These are phyloP conservation scores for Fusarium acutatum DNA, from an alignment of 2,329 filamentous ascomycete genomes.

Conservation along the genomic window DNA sequence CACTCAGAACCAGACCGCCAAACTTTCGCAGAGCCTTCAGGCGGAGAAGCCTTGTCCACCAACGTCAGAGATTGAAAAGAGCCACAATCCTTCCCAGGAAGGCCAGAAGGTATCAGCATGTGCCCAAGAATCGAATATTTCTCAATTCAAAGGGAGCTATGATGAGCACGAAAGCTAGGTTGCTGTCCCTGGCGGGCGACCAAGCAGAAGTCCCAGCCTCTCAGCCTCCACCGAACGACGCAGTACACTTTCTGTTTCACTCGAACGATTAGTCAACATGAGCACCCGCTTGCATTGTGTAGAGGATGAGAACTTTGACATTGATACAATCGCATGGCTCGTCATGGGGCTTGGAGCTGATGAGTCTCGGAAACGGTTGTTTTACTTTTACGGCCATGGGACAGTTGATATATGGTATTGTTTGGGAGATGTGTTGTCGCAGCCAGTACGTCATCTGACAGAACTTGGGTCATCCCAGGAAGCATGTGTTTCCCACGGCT, in stretches of 20 bases:
- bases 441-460: neutral
- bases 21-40: neutral
- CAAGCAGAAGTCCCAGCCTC: no score
- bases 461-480: neutral
- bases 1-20: no score
- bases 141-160: neutral
- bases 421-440: neutral
- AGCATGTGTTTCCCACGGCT: rapidly evolving
- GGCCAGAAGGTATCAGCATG: neutral
- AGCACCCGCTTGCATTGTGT: neutral
- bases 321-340: neutral
- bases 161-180: neutral
- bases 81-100: neutral
- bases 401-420: neutral
- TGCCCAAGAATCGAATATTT: neutral
- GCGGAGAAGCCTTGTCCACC: neutral
- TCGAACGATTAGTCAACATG: neutral
- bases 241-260: neutral
- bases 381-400: neutral
- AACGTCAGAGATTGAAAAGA: neutral
- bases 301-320: neutral
- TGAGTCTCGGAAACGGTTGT: neutral
- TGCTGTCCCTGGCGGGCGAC: neutral
- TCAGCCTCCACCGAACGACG: no score
- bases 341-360: neutral